Evolutionary conservation across 2,329 filamentous ascomycete species (phyloP), one percentile per base, ranked within the genome.

Genomic region (Neurospora sp.): DNA sequence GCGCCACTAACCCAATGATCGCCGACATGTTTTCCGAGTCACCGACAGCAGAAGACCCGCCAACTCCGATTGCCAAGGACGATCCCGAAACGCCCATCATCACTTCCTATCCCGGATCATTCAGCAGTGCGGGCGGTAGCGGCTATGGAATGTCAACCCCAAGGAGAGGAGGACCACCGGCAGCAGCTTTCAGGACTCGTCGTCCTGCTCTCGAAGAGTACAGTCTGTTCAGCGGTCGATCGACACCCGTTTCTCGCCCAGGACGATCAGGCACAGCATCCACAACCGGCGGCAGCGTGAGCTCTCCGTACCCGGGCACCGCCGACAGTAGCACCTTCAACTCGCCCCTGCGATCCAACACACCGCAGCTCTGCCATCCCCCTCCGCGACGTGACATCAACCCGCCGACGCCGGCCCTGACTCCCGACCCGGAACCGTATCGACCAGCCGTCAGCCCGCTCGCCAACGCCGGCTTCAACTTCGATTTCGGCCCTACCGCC

Each of bases 401-500:
- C 23, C 72, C 70, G 38, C 69, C 68, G 28, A 72, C 67, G 67
- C 66, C 62, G n/a, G 67, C 43, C 69, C 72, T 8, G 69, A 68
- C 15, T 40, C 70, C 11, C 62, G 62, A 69, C 69, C 19, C 42
- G 33, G 67, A 71, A 10, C 40, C 67, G 28, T 67, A 73, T 33
- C 67, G 66, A 3, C n/a, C 43, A 1, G 70, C 69, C 4, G 72
- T 71, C 1, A 74, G 66, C 68, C 73, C 72, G 1, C 52, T 72
- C 6, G 66, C 75, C 39, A 71, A 74, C 40, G 71, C 72, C 2
- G 74, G 75, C 39, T 76, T 76, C 73, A 74, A 76, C 23, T 76
- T 76, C 52, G 74, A 75, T 71, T 75, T 76, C 67, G 72, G 71
- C 46, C 67, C 72, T 73, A 0, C 76, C 74, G 2, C 71, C 74